phyloP scores from a whole-genome alignment of 2,329 filamentous ascomycete species.

The Alternaria metachromatica region DNA sequence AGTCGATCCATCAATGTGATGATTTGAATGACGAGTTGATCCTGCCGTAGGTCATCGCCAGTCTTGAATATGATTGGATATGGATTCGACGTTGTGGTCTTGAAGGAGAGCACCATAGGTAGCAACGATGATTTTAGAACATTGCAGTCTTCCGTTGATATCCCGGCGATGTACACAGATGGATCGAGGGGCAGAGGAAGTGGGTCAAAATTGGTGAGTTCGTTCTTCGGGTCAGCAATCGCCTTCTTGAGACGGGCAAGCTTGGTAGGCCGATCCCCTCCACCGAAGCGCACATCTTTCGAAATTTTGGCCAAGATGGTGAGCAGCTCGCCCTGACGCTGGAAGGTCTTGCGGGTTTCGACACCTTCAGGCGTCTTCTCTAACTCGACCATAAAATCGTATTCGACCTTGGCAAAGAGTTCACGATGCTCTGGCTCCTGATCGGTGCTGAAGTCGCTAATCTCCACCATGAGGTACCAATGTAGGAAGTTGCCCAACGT shows the following conservation, averaged over 20 bases:
- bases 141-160: constrained; percentile 81
- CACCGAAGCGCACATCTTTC: constrained; percentile 82
- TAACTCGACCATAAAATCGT: constrained; percentile 92
- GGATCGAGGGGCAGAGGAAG: constrained; percentile 90
- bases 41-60: constrained; percentile 93
- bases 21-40: constrained; percentile 96
- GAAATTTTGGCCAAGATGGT: constrained; percentile 87
- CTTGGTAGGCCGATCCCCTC: constrained; percentile 79
- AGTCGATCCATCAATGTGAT: constrained; percentile 98
- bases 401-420: constrained; percentile 91
- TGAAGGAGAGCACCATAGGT: constrained; percentile 90
- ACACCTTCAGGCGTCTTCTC: constrained; percentile 73
- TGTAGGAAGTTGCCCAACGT: constrained; percentile 93
- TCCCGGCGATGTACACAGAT: constrained; percentile 76
- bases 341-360: constrained; percentile 75
- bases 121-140: constrained; percentile 97
- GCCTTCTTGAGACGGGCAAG: constrained; percentile 84
- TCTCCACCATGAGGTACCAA: constrained; percentile 99
- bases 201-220: constrained; percentile 81
- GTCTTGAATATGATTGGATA: constrained; percentile 98
- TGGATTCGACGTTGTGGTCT: constrained; percentile 74
- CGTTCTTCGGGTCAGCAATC: constrained; percentile 87
- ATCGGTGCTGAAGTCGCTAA: constrained; percentile 79
- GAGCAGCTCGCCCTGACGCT: constrained; percentile 88
- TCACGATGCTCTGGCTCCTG: constrained; percentile 78